phyloP scores from a whole-genome alignment of 345 rosid species.

The Sapria himalayana region DNA sequence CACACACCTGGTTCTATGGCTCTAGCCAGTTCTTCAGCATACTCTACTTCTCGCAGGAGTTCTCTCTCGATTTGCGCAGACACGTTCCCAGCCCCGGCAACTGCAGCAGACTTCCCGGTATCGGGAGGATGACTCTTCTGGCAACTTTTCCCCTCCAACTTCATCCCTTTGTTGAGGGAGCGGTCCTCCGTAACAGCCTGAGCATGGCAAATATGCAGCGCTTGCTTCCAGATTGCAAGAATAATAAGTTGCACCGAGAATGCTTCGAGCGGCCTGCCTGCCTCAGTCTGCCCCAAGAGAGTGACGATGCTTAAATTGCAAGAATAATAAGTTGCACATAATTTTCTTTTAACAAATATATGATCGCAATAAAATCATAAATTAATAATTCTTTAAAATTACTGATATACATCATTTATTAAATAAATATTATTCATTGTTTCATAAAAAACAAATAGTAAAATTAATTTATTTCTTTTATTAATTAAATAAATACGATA shows the following conservation, averaged over 20 bases:
- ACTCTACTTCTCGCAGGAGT: slow-evolving; percentile 59
- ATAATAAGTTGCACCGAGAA: slow-evolving; percentile 83
- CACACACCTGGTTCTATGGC: slow-evolving; percentile 50
- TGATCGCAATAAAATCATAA: no score
- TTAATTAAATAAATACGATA: no score
- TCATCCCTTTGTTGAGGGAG: no score
- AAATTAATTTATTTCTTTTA: no score
- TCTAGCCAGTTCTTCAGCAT: slow-evolving; percentile 71
- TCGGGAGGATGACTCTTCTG: slow-evolving; percentile 27
- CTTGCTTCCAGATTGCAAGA: slow-evolving; percentile 95
- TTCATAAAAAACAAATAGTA: no score
- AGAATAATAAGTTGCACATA: no score
- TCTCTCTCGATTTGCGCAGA: slow-evolving; percentile 50
- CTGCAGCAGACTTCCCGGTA: slow-evolving; percentile 17
- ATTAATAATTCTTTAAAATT: no score
- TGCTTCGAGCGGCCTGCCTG: slow-evolving; percentile 43
- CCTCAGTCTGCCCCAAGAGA: slow-evolving; percentile 24
- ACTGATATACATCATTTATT: no score
- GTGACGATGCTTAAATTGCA: slow-evolving; percentile 3
- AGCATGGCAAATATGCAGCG: slow-evolving; percentile 75
- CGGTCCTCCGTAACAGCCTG: slow-evolving; percentile 81
- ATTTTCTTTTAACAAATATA: no score
- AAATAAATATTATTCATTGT: no score
- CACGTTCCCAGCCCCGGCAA: slow-evolving; percentile 23
- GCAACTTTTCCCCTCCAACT: slow-evolving; percentile 29